Base-by-base conservation (phyloP, 2,329 filamentous ascomycete genomes). In the Xylaria sp. region DNA sequence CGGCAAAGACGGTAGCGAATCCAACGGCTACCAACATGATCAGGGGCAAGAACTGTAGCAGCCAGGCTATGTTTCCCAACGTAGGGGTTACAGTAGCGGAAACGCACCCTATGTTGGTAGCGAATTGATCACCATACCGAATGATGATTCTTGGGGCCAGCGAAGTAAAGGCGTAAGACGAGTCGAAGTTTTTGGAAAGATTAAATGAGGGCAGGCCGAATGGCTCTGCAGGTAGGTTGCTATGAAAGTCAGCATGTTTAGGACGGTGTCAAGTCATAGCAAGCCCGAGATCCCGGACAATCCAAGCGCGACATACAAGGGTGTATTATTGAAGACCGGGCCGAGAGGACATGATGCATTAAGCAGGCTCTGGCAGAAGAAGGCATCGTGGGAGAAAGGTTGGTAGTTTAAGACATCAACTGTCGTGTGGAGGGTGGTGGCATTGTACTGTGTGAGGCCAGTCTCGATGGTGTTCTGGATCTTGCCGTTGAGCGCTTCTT, bases 131-230 rank as follows among this genome's bases (percentile, higher is more conserved):
- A 64, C 92, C 92, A 57, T 92, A 89, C 60, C 89, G 83, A 59
- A 97, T 82, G 58, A 84, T 76, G 53, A 97, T 80, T 0, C 85
- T 91, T 7, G 90, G 80, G 5, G 86, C 81, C 64, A 97, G 86
- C 1, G 92, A 93, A 1, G 90, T 82, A 71, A 99, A 96, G 3
- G 90, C 83, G 73, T 96, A 99, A 0, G 85, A 84, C n/a, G 91
- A 91, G 65, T 81, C 79, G 73, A 97, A 88, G 63, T 91, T 81
- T 73, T 92, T 85, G 35, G 81, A 80, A 37, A 96, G 76, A 57
- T 84, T 86, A 71, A 97, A 87, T 1, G 89, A 87, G 2, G 89
- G 90, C 46, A 96, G 78, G 8, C 72, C 72, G 66, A 78, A 68
- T 8, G 75, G 75, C 19, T 64, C 55, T 65, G 52, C 66, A 57